Evolutionary conservation across 208 protist genomes (phyloP), one percentile per base, ranked within the genome.

Genomic region (Crithidia thermophila): DNA sequence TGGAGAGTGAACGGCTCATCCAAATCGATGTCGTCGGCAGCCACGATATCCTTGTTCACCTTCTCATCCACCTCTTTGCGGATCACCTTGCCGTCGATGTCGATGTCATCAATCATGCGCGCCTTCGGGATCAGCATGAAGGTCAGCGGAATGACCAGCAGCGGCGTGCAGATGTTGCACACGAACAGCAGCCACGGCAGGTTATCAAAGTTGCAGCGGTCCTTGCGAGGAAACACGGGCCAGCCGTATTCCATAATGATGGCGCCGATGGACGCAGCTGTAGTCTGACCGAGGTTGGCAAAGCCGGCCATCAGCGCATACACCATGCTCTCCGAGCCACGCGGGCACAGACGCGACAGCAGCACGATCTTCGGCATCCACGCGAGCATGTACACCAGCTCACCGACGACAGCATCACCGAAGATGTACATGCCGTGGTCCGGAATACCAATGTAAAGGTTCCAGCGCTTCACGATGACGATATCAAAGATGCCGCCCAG

Each of bases 261-360:
- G 25, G 80, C 71, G 8, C 74, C 87, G 31, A 91, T 59, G 0
- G 77, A 72, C 14, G 53, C 63, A 0, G 81, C 67, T 3, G 84
- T 81, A 39, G 74, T 75, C 61, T 75, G 67, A 11, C 87, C 91
- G 45, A 96, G 76, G 77, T 94, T 93, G 16, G 88, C 68, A 57
- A 89, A 94, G 27, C 88, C 91, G 20, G 89, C 88, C 66, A 96
- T 79, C 36, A 94, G 73, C 33, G 91, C 82, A 51, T 90, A 94
- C 53, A 94, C 81, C 30, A 91, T 84, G 20, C 74, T 79, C 72
- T 94, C 91, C 47, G 88, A 84, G 16, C 86, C 88, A 28, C 81
- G 80, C 11, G 92, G 89, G 62, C 88, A 94, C 20, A 97, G 77
- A 46, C 88, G 89, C 10, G 89, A 88, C 50, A 93, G 61, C 33